A percentile compares a stretch with the other conserved stretches of the same genome.
Evolutionary conservation across 768 basidiomycete genomes (phyloP).

Genomic region (Boletus sp.): DNA sequence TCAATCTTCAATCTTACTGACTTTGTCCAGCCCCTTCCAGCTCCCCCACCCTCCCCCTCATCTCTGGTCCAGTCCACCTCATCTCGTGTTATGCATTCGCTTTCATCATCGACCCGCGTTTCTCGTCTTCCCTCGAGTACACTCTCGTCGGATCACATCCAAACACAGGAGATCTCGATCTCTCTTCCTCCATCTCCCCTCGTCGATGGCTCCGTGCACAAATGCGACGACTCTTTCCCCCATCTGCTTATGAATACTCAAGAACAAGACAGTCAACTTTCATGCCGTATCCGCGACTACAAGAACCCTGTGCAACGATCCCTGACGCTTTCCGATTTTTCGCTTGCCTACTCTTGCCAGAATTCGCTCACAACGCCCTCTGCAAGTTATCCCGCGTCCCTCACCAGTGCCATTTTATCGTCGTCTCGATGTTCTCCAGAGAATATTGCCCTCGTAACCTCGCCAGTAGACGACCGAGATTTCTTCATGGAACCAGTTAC

Average conservation of each 20-base stretch:
- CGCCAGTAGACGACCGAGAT: slow-evolving; percentile 12
- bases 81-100: slow-evolving; percentile 22
- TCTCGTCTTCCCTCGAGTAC: slow-evolving; percentile 33
- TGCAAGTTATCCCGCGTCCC: slow-evolving; percentile 21
- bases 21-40: slow-evolving; percentile 14
- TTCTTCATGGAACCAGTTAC: background rate
- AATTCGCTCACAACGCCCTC: slow-evolving; percentile 21
- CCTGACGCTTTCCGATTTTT: slow-evolving; percentile 30
- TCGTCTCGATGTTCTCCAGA: slow-evolving; percentile 18
- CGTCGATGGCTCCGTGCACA: slow-evolving; percentile 6
- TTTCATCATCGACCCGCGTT: slow-evolving; percentile 28
- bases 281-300: slow-evolving; percentile 17
- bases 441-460: slow-evolving; percentile 22
- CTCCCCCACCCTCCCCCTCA: slow-evolving; percentile 27
- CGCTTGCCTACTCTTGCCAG: slow-evolving; percentile 24
- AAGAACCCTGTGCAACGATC: slow-evolving; percentile 25
- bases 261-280: slow-evolving; percentile 16
- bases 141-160: slow-evolving; percentile 30
- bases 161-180: slow-evolving; percentile 19
- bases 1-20: background rate
- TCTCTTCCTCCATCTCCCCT: slow-evolving; percentile 20
- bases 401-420: slow-evolving; percentile 18
- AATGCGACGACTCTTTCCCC: slow-evolving; percentile 9
- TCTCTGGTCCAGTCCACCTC: slow-evolving; percentile 23
- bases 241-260: background rate